Evolutionary conservation across 306 rosid species (phyloP).

Genomic region (Arachis hypogaea): DNA sequence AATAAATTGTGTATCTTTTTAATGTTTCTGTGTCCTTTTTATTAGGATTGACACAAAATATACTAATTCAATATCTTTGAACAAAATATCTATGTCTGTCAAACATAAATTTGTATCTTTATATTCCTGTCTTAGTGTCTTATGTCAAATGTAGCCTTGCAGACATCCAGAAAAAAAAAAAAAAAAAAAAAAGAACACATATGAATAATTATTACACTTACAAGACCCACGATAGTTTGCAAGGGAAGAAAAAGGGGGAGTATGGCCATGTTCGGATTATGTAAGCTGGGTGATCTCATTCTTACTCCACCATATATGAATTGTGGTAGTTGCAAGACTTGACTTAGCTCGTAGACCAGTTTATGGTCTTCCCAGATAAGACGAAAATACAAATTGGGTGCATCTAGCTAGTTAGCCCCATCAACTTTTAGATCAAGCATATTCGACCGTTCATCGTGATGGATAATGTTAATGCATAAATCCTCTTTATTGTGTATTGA

Average conservation of each 20-base stretch:
- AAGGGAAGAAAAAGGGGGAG: neutral
- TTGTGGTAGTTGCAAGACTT: slow-evolving; percentile 20
- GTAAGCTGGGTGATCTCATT: neutral
- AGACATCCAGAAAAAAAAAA: too few species aligned
- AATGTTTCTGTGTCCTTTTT: too few species aligned
- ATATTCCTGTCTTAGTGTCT: too few species aligned
- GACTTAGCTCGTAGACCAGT: slow-evolving; percentile 2
- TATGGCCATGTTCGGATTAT: neutral
- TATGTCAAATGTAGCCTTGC: too few species aligned
- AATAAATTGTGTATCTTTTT: too few species aligned
- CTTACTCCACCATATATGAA: neutral
- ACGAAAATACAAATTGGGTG: neutral
- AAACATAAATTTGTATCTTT: too few species aligned
- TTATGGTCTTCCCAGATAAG: slow-evolving; percentile 25
- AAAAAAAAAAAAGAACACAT: neutral
- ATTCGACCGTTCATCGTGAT: neutral
- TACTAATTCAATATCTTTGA: too few species aligned
- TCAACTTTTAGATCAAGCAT: neutral
- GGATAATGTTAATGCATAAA: neutral
- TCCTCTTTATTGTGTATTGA: neutral
- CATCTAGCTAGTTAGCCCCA: neutral
- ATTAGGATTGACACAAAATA: too few species aligned
- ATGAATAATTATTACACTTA: neutral
- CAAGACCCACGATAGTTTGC: neutral
- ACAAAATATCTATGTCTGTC: too few species aligned